Evolutionary conservation across 75 land plant species (phyloP).

Genomic region (Isoetes taiwanensis): DNA sequence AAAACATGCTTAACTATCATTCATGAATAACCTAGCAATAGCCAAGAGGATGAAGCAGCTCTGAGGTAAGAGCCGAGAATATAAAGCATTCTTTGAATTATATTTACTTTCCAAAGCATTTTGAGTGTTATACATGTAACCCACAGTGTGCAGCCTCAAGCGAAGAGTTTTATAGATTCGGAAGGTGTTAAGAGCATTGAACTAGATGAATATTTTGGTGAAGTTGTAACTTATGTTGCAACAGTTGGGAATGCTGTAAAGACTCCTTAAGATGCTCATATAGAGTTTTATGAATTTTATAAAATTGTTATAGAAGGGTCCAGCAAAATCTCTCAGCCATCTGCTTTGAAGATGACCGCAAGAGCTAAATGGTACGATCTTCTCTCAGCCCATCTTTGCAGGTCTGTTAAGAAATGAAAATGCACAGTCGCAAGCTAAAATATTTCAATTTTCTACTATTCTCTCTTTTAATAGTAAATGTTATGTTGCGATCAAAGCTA

Average conservation of each 20-base stretch:
- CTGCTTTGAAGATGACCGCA: slow-evolving; percentile 65
- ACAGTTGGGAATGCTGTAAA: slow-evolving; percentile 44
- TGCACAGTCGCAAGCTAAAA: no score
- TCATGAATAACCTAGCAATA: no score
- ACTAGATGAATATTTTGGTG: slow-evolving; percentile 70
- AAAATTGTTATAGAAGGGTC: slow-evolving; percentile 97
- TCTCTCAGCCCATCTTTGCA: no score
- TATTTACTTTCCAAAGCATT: no score
- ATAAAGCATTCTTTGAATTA: no score
- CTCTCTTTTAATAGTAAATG: no score
- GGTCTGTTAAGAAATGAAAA: no score
- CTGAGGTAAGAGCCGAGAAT: no score
- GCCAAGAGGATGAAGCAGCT: no score
- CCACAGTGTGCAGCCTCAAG: neutral
- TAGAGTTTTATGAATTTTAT: slow-evolving; percentile 87
- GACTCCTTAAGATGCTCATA: slow-evolving; percentile 65
- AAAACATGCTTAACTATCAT: no score
- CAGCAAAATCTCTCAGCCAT: slow-evolving; percentile 66
- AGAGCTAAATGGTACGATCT: slow-evolving; percentile 81
- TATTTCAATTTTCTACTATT: no score
- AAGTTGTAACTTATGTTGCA: slow-evolving; percentile 64
- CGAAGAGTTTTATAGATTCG: slow-evolving; percentile 39
- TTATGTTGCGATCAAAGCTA: slow-evolving; percentile 8
- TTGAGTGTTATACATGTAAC: no score
- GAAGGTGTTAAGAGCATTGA: slow-evolving; percentile 93